A percentile compares a stretch with the other conserved stretches of the same genome.
phyloP scores from a whole-genome alignment of 176 grass and related monocot genomes.

The Secale cereale region DNA sequence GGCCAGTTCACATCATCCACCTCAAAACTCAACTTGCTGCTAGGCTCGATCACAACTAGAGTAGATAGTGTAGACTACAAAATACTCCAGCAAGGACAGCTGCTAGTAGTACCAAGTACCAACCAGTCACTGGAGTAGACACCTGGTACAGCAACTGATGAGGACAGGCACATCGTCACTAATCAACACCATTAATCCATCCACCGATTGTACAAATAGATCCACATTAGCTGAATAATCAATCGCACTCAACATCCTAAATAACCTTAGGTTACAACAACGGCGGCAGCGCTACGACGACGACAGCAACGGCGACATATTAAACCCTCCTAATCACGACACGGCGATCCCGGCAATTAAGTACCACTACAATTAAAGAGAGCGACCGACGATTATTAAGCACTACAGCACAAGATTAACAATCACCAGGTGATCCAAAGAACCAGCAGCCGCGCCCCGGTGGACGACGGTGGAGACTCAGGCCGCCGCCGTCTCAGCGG shows the following conservation, averaged over 20 bases:
- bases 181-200: not conserved
- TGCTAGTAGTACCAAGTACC: too few relatives aligned
- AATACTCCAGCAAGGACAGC: too few relatives aligned
- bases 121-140: not conserved
- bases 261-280: not conserved
- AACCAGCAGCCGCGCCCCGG: not conserved
- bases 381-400: not conserved
- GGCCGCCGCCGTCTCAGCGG: constrained; percentile 40
- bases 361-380: constrained; percentile 3
- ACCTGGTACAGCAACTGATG: not conserved
- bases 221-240: constrained; percentile 13
- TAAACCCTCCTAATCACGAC: constrained; percentile 28
- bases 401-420: constrained; percentile 9
- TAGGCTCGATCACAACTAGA: not conserved
- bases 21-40: too few relatives aligned
- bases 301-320: constrained; percentile 2
- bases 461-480: not conserved
- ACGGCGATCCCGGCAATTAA: not conserved
- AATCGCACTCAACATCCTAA: constrained; percentile 5
- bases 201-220: constrained; percentile 30
- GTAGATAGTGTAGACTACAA: too few relatives aligned
- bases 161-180: not conserved
- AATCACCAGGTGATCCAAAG: constrained; percentile 1
- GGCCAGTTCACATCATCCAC: too few relatives aligned
- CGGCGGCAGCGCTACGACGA: not conserved